phyloP scores from a whole-genome alignment of 2,329 filamentous ascomycete genomes.

The Myrmaecium sp. region DNA sequence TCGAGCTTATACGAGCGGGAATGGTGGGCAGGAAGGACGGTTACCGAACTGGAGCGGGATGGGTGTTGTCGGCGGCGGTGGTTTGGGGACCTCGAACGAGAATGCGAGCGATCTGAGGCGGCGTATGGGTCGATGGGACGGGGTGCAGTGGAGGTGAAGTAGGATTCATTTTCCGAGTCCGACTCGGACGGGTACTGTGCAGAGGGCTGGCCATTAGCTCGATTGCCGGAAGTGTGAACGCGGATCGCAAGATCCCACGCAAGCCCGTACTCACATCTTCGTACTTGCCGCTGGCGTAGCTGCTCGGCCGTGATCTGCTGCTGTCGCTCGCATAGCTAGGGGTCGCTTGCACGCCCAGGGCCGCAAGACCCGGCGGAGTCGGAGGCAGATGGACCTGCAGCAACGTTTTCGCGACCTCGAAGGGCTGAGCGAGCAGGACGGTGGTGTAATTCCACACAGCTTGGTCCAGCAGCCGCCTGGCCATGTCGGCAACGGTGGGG shows the following conservation, averaged over 20 bases:
- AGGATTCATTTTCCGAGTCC: constrained; percentile 59
- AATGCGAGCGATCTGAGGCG: constrained; percentile 17
- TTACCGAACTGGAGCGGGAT: background rate
- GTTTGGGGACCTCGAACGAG: constrained; percentile 19
- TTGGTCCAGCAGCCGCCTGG: constrained; percentile 65
- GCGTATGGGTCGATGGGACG: constrained; percentile 20
- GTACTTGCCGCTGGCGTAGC: constrained; percentile 17
- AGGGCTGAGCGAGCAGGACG: constrained; percentile 80
- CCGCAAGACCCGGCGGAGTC: constrained; percentile 14
- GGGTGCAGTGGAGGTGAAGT: constrained; percentile 61
- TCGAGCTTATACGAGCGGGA: constrained; percentile 40
- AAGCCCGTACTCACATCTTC: constrained; percentile 11
- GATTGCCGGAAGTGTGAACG: background rate
- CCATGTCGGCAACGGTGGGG: constrained; percentile 50
- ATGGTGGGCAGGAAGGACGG: background rate
- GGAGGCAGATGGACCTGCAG: constrained; percentile 60
- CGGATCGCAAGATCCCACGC: constrained; percentile 4
- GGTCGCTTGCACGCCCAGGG: constrained; percentile 7
- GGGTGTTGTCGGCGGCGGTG: constrained; percentile 15
- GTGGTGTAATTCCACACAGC: constrained; percentile 84
- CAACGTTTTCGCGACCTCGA: constrained; percentile 90
- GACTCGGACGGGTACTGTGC: constrained; percentile 39
- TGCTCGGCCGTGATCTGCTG: constrained; percentile 15
- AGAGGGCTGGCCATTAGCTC: constrained; percentile 3
- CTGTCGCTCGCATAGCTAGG: constrained; percentile 7